Conservation (phyloP, 2,329 filamentous ascomycete species). For the Myrmaecium sp. region DNA sequence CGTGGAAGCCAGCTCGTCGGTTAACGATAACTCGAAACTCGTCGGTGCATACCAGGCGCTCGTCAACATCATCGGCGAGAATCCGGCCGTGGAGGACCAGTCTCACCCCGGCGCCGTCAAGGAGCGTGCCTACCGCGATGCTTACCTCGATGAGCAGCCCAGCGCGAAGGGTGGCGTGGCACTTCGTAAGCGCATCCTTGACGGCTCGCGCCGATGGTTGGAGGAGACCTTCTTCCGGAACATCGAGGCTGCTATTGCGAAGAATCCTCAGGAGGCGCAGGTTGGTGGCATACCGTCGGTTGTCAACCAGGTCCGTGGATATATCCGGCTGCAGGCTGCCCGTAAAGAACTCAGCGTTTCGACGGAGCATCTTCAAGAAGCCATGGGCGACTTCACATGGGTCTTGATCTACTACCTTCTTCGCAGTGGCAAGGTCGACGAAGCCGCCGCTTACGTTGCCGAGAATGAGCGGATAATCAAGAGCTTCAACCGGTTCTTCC, state of each 20-base stretch:
- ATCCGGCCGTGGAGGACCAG: constrained; percentile 39
- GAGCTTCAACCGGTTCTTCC: constrained; percentile 79
- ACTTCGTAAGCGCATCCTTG: constrained; percentile 63
- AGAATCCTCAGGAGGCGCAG: constrained; percentile 74
- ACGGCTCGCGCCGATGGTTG: constrained; percentile 62
- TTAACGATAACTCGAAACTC: no score
- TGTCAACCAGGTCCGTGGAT: constrained; percentile 81
- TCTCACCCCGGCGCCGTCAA: constrained; percentile 47
- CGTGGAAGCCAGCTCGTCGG: no score
- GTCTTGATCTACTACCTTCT: constrained; percentile 85
- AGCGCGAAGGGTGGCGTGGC: constrained; percentile 46
- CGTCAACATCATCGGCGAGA: constrained; percentile 61
- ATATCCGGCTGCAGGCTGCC: constrained; percentile 62
- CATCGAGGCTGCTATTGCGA: constrained; percentile 60
- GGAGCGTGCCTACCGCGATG: constrained; percentile 58
- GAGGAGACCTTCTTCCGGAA: constrained; percentile 68
- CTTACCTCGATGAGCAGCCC: constrained; percentile 60
- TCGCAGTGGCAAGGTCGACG: constrained; percentile 64
- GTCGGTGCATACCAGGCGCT: constrained; percentile 71
- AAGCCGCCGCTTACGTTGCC: constrained; percentile 76
- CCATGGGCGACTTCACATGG: constrained; percentile 71
- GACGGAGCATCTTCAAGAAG: constrained; percentile 54
- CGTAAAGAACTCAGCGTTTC: constrained; percentile 75
- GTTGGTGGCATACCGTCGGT: constrained; percentile 78
- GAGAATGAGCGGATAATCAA: constrained; percentile 66